Conservation (phyloP, 352 stramenopile species). For the Pythium chondricola region DNA sequence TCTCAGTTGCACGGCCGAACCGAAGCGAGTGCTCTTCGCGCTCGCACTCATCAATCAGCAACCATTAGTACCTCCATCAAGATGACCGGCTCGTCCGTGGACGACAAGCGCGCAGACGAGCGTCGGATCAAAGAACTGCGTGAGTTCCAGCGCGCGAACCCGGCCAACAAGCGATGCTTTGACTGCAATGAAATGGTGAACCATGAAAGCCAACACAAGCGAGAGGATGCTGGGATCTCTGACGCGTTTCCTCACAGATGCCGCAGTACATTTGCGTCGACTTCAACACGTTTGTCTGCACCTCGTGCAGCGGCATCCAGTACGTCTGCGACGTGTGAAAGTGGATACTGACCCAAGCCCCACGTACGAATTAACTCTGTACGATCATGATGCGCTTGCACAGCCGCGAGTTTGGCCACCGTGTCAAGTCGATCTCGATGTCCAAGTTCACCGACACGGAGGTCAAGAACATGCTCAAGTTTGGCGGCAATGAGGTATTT, state of each 20-base stretch:
- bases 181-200: constrained; percentile 88
- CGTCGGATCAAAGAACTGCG: constrained; percentile 79
- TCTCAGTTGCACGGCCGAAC: not conserved
- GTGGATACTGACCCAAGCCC: not conserved
- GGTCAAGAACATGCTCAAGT: constrained; percentile 84
- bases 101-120: constrained; percentile 80
- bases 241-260: constrained; percentile 37
- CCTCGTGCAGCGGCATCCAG: constrained; percentile 91
- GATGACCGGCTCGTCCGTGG: constrained; percentile 28
- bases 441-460: constrained; percentile 91
- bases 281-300: constrained; percentile 95
- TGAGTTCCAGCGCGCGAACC: constrained; percentile 73
- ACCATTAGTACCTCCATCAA: constrained; percentile 22
- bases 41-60: constrained; percentile 4
- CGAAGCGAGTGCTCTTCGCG: not conserved
- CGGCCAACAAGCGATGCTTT: constrained; percentile 80
- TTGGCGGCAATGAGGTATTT: constrained; percentile 84
- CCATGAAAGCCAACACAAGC: not conserved
- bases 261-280: constrained; percentile 90
- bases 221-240: not conserved
- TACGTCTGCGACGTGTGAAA: constrained; percentile 29
- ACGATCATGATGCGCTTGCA: not conserved
- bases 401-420: constrained; percentile 89
- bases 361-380: no score
- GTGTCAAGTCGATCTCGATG: constrained; percentile 93